phyloP scores from a whole-genome alignment of 2,329 filamentous ascomycete species.

The Coniochaeta sp. region DNA sequence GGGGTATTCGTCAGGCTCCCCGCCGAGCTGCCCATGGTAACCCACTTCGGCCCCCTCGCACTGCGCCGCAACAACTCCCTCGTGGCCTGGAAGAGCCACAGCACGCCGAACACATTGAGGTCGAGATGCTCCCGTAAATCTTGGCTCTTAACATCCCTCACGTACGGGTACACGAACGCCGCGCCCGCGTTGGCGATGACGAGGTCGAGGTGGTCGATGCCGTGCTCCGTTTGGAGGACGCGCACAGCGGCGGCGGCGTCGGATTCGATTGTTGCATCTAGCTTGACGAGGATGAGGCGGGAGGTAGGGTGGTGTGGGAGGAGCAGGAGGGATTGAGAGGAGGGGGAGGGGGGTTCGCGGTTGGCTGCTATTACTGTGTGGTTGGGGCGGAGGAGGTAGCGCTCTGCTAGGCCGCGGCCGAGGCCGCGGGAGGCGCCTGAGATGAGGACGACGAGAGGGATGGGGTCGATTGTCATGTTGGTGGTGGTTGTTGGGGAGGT shows the following conservation, averaged over 20 bases:
- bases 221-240: conserved; percentile 21
- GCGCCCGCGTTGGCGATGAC: conserved; percentile 47
- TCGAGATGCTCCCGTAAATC: conserved; percentile 30
- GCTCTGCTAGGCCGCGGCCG: conserved; percentile 24
- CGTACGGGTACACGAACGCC: conserved; percentile 20
- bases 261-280: conserved; percentile 28
- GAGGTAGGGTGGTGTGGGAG: conserved; percentile 28
- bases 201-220: conserved; percentile 37
- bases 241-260: conserved; percentile 25
- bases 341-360: conserved; percentile 22
- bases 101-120: conserved; percentile 33
- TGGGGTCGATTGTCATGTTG: no score
- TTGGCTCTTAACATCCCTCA: conserved; percentile 23
- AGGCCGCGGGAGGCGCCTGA: conserved; percentile 32
- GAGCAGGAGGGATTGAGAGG: conserved; percentile 20
- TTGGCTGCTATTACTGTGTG: conserved; percentile 40
- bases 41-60: conserved; percentile 24
- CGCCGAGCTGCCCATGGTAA: conserved; percentile 26
- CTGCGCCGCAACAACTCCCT: conserved; percentile 29
- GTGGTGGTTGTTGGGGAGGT: no score
- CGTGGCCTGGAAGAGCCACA: conserved; percentile 37
- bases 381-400: conserved; percentile 43
- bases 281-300: conserved; percentile 31
- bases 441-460: conserved; percentile 20
- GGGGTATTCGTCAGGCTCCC: conserved; percentile 13